Conservation (phyloP, 345 rosid genomes). For the Turnera subulata region DNA sequence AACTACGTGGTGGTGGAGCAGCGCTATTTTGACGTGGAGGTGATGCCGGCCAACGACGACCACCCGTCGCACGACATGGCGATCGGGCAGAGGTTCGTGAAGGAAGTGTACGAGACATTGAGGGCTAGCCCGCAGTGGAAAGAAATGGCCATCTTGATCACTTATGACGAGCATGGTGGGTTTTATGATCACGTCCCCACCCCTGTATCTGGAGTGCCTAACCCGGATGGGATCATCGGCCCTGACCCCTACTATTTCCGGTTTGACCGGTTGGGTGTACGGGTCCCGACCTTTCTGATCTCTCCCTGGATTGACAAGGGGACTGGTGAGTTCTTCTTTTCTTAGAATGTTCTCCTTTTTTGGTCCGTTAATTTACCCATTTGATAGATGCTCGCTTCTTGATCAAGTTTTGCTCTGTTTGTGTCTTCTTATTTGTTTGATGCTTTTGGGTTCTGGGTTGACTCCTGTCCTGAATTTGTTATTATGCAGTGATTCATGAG, state of each 20-base stretch:
- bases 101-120: slow-evolving; percentile 90
- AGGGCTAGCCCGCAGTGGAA: slow-evolving; percentile 97
- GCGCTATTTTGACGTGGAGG: slow-evolving; percentile 63
- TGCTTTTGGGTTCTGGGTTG: not conserved
- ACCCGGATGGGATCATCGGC: slow-evolving; percentile 86
- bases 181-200: slow-evolving; percentile 97
- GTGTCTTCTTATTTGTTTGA: too few species aligned
- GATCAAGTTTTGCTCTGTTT: too few species aligned
- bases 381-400: too few species aligned
- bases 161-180: slow-evolving; percentile 97
- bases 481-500: slow-evolving; percentile 71
- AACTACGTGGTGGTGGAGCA: slow-evolving; percentile 90
- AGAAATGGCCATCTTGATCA: slow-evolving; percentile 83
- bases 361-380: not conserved
- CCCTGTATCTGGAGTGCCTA: slow-evolving; percentile 73
- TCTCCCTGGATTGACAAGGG: slow-evolving; percentile 97
- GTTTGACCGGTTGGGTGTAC: slow-evolving; percentile 84
- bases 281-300: slow-evolving; percentile 78
- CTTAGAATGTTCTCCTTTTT: not conserved
- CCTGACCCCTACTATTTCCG: slow-evolving; percentile 89
- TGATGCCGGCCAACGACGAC: slow-evolving; percentile 83
- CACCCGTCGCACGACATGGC: slow-evolving; percentile 97
- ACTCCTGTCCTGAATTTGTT: not conserved
- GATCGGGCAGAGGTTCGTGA: slow-evolving; percentile 77
- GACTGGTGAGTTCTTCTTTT: slow-evolving; percentile 51